phyloP scores from a whole-genome alignment of 352 stramenopile genomes.

The Phytopythium chamaehyphon region DNA sequence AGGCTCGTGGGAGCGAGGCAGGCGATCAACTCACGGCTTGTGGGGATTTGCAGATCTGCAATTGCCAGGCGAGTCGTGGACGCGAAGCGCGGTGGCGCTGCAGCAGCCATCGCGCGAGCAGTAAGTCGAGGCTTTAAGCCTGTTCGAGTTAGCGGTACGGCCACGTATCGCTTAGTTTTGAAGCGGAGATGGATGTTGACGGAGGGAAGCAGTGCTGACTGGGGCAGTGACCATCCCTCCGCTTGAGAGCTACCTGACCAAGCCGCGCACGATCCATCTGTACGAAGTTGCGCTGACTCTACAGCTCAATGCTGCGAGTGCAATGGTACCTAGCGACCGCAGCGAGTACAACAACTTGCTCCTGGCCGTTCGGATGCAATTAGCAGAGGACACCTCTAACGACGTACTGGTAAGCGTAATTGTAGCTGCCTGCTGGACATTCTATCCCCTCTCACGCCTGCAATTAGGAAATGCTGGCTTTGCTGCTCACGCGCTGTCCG shows the following conservation, averaged over 20 bases:
- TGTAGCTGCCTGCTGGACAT: background rate
- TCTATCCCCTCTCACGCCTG: background rate
- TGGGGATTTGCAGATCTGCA: conserved; percentile 13
- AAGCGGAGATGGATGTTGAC: background rate
- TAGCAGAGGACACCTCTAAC: conserved; percentile 14
- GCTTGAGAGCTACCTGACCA: conserved; percentile 33
- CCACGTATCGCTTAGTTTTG: background rate
- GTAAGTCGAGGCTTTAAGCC: conserved; percentile 23
- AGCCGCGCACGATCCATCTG: conserved; percentile 32
- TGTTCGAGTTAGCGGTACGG: conserved; percentile 34
- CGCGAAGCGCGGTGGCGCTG: conserved; percentile 13
- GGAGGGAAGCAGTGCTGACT: conserved; percentile 20
- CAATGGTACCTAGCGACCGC: conserved; percentile 13
- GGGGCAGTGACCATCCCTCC: conserved; percentile 19
- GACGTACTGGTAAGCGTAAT: conserved; percentile 17
- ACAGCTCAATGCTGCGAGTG: conserved; percentile 36
- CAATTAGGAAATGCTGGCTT: conserved; percentile 29
- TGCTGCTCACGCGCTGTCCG: conserved; percentile 31
- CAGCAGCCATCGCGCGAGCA: conserved; percentile 29
- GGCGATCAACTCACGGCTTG: background rate
- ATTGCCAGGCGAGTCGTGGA: conserved; percentile 18
- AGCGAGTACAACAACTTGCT: conserved; percentile 28
- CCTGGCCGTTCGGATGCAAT: conserved; percentile 13
- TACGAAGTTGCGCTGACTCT: conserved; percentile 29
- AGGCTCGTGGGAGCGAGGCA: background rate